Evolutionary conservation across 2,329 filamentous ascomycete species (phyloP), one percentile per base, ranked within the genome.

Genomic region (Fusarium sp.): DNA sequence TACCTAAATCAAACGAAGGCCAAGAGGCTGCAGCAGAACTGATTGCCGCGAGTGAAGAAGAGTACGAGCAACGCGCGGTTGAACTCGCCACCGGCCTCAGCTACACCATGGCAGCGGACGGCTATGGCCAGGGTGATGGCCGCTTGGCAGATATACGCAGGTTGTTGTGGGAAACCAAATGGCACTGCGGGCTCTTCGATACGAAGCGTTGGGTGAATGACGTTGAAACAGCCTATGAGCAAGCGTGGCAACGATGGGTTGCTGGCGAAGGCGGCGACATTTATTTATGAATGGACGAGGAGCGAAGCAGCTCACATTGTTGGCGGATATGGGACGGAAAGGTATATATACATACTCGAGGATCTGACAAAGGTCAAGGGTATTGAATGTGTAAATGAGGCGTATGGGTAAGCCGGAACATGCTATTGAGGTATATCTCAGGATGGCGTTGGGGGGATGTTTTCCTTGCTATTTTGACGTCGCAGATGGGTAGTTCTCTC

Each of bases 131-230:
- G 71, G 89, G 89, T 5, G 78, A 79, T 15, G 96, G 96, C 3
- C 88, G 95, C 63, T 84, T 99, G 60, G 89, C 91, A 57, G 92
- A 97, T 65, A 86, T 99, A 67, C 90, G 96, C 70, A 92, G 90
- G 79, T 85, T 97, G 77, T 84, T 99, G 16, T 98, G 95, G 84
- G 88, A 94, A 70, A 91, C 90, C 78, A 91, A 96, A 75, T 97
- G 94, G 93, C 90, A 86, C 33, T 97, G 95, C 81, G 93, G 93
- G 19, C 86, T 99, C 47, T 99, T 99, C 80, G 91, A 99, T 82
- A 99, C 96, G 10, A 89, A 87, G 76, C 89, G 96, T 75, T 99
- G 96, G 96, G 96, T 98, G 32, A 85, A 87, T 52, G 95, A 98
- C 82, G 84, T 99, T 25, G 96, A 99, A 84, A 88, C 89, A 69